Evolutionary conservation across 2,329 filamentous ascomycete species (phyloP), one percentile per base, ranked within the genome.

Genomic region (Claviceps arundinis): DNA sequence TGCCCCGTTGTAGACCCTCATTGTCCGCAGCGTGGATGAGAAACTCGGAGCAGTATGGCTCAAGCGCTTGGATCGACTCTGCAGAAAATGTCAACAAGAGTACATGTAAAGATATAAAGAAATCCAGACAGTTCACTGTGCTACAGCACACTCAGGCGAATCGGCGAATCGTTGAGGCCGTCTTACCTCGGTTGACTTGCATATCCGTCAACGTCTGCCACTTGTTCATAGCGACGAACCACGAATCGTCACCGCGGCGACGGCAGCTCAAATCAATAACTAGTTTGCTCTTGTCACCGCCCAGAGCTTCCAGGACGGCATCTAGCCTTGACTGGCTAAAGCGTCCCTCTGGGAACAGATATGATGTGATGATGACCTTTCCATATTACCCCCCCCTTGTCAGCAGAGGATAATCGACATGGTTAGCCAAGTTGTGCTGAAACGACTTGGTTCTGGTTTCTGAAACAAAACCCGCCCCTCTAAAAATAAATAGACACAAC

Each of bases 181-280:
- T 59, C 68, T 56, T 70, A 90, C 91, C 87, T 75, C 87, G 75
- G 57, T 84, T 91, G 57, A 98, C 82, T 65, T 96, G 89, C 82
- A 95, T 95, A 62, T 96, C 88, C 1, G 93, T 97, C 52, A 97
- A 84, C 1, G 89, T 95, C 74, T 97, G 93, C 93, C 93, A 98
- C 68, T 95, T 95, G 69, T 98, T 88, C 85, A 95, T 98, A 52
- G 93, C 91, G n/a, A 98, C 93, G 62, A 87, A 89, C 93, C 93
- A 98, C 41, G 73, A 84, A 52, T 84, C 74, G 3, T 75, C 72
- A 40, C 77, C 85, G 55, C 82, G 84, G 54, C 83, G 77, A 50
- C 93, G 82, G 65, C 93, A 98, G 68, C 89, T 95, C 24, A 98
- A 78, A 64, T 98, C 93, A 65, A 98, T 90, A 58, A 98, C 91